Evolutionary conservation across 768 basidiomycete genomes (phyloP).

Genomic region (Panaeolus cyanescens): DNA sequence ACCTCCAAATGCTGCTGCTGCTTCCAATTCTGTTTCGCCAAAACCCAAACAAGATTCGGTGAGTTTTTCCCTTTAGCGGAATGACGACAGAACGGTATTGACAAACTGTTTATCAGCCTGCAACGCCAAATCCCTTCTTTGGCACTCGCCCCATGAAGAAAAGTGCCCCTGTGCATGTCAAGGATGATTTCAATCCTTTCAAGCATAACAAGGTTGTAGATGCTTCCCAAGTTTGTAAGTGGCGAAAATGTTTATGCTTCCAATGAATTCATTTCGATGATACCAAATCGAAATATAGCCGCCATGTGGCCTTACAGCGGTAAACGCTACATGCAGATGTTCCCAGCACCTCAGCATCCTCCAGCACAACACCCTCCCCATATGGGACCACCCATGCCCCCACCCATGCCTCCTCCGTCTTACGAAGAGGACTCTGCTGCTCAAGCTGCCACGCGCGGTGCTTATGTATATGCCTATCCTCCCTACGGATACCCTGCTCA

Average conservation of each 20-base stretch:
- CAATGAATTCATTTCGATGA: background rate
- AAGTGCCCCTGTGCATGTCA: slow-evolving; percentile 74
- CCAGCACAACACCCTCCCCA: slow-evolving; percentile 68
- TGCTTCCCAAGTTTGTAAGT: slow-evolving; percentile 73
- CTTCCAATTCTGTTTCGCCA: slow-evolving; percentile 49
- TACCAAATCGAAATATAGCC: slow-evolving; percentile 37
- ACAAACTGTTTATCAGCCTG: slow-evolving; percentile 41
- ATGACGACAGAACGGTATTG: background rate
- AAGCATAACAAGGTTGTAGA: slow-evolving; percentile 82
- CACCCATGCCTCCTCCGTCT: slow-evolving; percentile 69
- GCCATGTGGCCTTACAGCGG: slow-evolving; percentile 88
- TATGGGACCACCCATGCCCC: slow-evolving; percentile 66
- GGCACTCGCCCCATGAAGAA: slow-evolving; percentile 79
- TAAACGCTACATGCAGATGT: slow-evolving; percentile 81
- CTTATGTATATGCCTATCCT: slow-evolving; percentile 75
- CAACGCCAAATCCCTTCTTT: slow-evolving; percentile 87
- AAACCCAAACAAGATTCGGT: slow-evolving; percentile 64
- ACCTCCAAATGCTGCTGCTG: slow-evolving; percentile 5
- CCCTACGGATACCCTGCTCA: slow-evolving; percentile 80
- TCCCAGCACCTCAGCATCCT: slow-evolving; percentile 62
- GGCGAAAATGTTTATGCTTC: background rate
- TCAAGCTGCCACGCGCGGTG: slow-evolving; percentile 55
- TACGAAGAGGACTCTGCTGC: slow-evolving; percentile 80
- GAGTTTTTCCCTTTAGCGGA: slow-evolving; percentile 6
- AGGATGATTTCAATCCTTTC: slow-evolving; percentile 98